Base-by-base conservation (phyloP, 495 filamentous ascomycete species). In the Rusavskia elegans region DNA sequence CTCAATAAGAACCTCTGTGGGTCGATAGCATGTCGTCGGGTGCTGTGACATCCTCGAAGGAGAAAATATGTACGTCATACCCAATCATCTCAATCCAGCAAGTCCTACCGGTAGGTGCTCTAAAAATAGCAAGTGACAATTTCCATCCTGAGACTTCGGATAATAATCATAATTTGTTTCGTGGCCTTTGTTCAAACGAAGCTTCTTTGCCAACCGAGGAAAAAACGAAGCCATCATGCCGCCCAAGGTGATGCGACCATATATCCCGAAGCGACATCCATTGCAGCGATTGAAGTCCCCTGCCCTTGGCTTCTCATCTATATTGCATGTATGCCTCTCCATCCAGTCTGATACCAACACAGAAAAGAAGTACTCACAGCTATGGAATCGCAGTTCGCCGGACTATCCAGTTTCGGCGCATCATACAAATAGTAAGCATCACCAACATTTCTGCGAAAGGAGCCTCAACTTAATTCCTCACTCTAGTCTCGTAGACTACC, bases 211-310 rank as follows among this genome's bases (percentile, higher is more conserved):
- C 25, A 5, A 27, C 25, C n/a, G n/a, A 27, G 4, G 7, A 27
- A 27, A 42, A 42, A 13, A 17, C 14, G 4, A 17, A 19, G 2
- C 20, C 44, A 29, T 3, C 3, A 46, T 46, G 21, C 44, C 44
- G 8, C 44, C 44, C 14, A 46, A 46, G 16, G 13, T 25, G 5
- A 29, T 46, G 23, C 19, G 23, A 11, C 23, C 23, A 5, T 46
- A 46, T 11, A 11, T 50, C 14, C 48, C 6, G 4, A 5, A 53
- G 8, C 72, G 60, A 48, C 87, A 92, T 67, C 84, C 82, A 10
- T 71, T 89, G 29, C 87, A 92, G 62, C 71, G 84, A 42, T 60
- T 87, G 11, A 35, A 71, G 23, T 85, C 86, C 53, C 88, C 87
- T 0, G 83, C 82, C 5, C 70, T 79, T 55, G 77, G 76, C 45